Conservation (phyloP, 768 basidiomycete genomes). For the Steccherinum ochraceum region DNA sequence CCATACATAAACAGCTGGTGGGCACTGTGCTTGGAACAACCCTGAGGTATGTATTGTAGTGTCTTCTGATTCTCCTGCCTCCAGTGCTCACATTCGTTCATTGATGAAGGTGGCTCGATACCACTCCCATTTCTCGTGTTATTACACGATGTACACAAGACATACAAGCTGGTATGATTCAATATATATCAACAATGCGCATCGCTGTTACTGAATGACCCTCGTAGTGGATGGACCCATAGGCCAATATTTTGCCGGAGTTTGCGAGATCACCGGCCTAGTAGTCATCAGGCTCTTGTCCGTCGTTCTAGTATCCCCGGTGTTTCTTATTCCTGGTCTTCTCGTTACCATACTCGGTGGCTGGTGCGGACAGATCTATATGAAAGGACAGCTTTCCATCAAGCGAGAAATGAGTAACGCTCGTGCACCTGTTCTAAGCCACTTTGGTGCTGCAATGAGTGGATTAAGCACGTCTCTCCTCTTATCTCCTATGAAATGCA, state of each 20-base stretch:
- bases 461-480: constrained; percentile 34
- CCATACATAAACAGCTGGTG: constrained; percentile 25
- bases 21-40: constrained; percentile 26
- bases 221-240: constrained; percentile 30
- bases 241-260: constrained; percentile 15
- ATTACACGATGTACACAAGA: constrained; percentile 66
- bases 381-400: constrained; percentile 44
- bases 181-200: not conserved
- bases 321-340: constrained; percentile 31
- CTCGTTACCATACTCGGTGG: constrained; percentile 28
- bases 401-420: constrained; percentile 46
- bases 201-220: not conserved
- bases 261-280: constrained; percentile 19
- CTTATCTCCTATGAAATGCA: not conserved
- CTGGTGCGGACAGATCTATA: constrained; percentile 37
- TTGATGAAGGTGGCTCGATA: constrained; percentile 44
- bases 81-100: not conserved
- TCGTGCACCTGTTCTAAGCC: constrained; percentile 37
- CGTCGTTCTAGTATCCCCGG: constrained; percentile 28
- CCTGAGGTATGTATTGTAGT: constrained; percentile 26
- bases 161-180: constrained; percentile 32
- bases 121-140: constrained; percentile 49
- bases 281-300: constrained; percentile 29
- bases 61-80: not conserved
- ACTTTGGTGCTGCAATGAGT: constrained; percentile 51